Percentiles rank a stretch among this genome's conserved stretches.
Evolutionary conservation across 176 grass and related monocot species (phyloP).

Genomic region (Pontederia paniculata): DNA sequence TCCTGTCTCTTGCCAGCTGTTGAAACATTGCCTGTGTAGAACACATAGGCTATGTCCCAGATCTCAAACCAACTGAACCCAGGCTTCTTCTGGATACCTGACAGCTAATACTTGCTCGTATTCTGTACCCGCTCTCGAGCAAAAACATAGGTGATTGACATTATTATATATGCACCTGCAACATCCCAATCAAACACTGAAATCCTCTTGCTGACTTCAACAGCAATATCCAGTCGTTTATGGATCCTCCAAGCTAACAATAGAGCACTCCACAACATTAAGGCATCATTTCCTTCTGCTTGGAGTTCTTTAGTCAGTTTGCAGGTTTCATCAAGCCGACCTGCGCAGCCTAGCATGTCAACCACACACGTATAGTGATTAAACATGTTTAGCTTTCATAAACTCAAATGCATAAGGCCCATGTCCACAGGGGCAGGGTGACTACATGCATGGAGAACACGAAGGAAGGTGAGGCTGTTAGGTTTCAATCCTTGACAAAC

Average conservation of each 20-base stretch:
- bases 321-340: constrained; percentile 36
- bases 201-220: constrained; percentile 30
- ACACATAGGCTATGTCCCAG: constrained; percentile 45
- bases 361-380: constrained; percentile 68
- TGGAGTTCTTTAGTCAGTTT: constrained; percentile 28
- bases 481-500: constrained; percentile 26
- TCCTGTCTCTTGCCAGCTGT: constrained; percentile 21
- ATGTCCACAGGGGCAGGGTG: constrained; percentile 51
- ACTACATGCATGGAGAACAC: constrained; percentile 56
- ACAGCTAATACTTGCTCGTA: constrained; percentile 40
- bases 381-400: constrained; percentile 30
- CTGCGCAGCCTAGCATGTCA: constrained; percentile 63
- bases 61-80: constrained; percentile 77
- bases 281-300: constrained; percentile 30
- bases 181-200: constrained; percentile 48
- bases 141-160: constrained; percentile 57
- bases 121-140: constrained; percentile 36
- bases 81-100: constrained; percentile 56
- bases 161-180: constrained; percentile 42
- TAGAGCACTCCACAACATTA: constrained; percentile 62
- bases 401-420: constrained; percentile 43
- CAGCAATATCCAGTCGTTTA: constrained; percentile 37
- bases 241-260: constrained; percentile 60
- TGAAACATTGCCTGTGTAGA: constrained; percentile 35
- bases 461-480: constrained; percentile 54